phyloP scores from a whole-genome alignment of 345 rosid genomes.

The Bruguiera sexangula region DNA sequence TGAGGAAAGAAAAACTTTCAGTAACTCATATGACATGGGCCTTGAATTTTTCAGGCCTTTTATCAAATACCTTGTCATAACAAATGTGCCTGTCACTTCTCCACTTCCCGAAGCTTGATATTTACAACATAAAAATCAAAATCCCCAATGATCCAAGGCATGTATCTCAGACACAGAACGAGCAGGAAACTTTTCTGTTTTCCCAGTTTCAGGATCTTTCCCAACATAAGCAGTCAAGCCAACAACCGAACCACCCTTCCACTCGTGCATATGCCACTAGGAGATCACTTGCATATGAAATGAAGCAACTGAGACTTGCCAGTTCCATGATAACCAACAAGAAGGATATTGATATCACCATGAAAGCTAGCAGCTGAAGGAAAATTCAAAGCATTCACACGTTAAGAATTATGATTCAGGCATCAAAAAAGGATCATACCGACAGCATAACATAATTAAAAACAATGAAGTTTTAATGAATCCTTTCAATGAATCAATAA shows the following conservation, averaged over 20 bases:
- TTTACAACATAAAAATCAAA: conserved; percentile 26
- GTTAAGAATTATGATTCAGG: conserved; percentile 58
- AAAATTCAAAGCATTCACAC: conserved; percentile 82
- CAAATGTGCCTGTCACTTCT: conserved; percentile 89
- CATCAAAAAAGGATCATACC: conserved; percentile 19
- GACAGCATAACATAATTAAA: neutral
- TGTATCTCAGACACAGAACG: neutral
- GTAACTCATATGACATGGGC: conserved; percentile 89
- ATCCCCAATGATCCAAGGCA: neutral
- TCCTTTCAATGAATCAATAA: neutral
- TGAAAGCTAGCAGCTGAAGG: conserved; percentile 88
- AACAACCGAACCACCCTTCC: conserved; percentile 96
- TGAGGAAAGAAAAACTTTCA: conserved; percentile 10
- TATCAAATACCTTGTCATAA: conserved; percentile 93
- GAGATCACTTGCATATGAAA: conserved; percentile 85
- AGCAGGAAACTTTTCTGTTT: conserved; percentile 41
- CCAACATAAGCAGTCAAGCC: conserved; percentile 95
- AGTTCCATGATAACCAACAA: conserved; percentile 98
- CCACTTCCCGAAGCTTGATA: conserved; percentile 83
- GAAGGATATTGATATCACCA: conserved; percentile 91
- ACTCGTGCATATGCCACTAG: conserved; percentile 53
- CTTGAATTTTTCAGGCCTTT: conserved; percentile 95
- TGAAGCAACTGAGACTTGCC: conserved; percentile 96
- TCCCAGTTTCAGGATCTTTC: conserved; percentile 96
- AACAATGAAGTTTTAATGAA: neutral